A percentile compares a stretch with the other conserved stretches of the same genome.
phyloP scores from a whole-genome alignment of 306 rosid genomes.

The Sophora flavescens region DNA sequence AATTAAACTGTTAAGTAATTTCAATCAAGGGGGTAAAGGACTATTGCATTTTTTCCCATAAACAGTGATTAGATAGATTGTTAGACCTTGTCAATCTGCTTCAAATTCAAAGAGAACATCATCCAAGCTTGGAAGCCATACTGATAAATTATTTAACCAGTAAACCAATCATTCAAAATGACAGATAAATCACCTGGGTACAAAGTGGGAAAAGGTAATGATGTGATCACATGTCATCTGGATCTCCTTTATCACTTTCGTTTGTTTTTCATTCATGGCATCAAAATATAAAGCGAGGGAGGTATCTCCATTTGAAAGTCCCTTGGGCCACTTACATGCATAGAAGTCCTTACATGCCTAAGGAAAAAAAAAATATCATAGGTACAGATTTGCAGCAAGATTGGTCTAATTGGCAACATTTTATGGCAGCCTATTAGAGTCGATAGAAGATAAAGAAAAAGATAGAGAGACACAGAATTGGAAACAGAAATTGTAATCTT shows the following conservation, averaged over 20 bases:
- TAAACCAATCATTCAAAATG: not conserved
- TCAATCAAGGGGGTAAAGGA: not conserved
- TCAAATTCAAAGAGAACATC: slow-evolving; percentile 21
- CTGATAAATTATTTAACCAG: not conserved
- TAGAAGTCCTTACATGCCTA: slow-evolving; percentile 89
- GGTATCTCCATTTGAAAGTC: slow-evolving; percentile 69
- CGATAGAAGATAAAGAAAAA: too few relatives aligned
- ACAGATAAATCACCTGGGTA: slow-evolving; percentile 70
- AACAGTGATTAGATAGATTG: not conserved
- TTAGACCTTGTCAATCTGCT: not conserved
- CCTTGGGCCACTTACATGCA: slow-evolving; percentile 86
- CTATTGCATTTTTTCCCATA: not conserved
- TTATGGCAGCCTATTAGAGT: slow-evolving; percentile 26
- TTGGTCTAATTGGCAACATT: slow-evolving; percentile 17
- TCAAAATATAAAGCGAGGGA: slow-evolving; percentile 81
- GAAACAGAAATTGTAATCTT: too few relatives aligned
- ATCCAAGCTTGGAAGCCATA: slow-evolving; percentile 19
- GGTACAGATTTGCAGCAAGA: slow-evolving; percentile 22
- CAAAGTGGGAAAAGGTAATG: slow-evolving; percentile 87
- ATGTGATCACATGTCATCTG: slow-evolving; percentile 70
- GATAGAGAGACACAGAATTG: too few relatives aligned
- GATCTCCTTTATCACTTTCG: slow-evolving; percentile 58
- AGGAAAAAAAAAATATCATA: slow-evolving; percentile 11
- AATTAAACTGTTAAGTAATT: not conserved
- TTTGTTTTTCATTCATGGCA: slow-evolving; percentile 73